phyloP scores from a whole-genome alignment of 805 yeast genomes.

The Candida nonsorbophila region DNA sequence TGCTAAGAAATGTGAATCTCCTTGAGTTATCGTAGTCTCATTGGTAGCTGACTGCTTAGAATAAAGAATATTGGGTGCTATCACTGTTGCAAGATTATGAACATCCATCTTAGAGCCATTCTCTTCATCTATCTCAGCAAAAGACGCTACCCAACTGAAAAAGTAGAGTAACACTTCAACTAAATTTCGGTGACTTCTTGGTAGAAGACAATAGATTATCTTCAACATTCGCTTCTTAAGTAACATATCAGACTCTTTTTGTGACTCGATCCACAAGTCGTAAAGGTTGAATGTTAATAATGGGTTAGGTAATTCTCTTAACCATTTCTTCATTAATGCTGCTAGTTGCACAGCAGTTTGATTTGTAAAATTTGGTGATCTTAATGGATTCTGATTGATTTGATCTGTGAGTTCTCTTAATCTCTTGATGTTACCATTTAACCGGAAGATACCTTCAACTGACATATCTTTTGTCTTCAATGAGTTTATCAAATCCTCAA shows the following conservation, averaged over 20 bases:
- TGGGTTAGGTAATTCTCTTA: constrained; percentile 91
- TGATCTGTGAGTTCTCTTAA: constrained; percentile 66
- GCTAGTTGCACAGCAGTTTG: constrained; percentile 91
- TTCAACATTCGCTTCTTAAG: constrained; percentile 52
- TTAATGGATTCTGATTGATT: constrained; percentile 69
- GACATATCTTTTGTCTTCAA: constrained; percentile 90
- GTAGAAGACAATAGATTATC: constrained; percentile 70
- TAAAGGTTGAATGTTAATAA: constrained; percentile 71
- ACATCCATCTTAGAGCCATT: constrained; percentile 90
- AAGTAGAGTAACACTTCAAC: constrained; percentile 82
- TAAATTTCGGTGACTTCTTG: constrained; percentile 74
- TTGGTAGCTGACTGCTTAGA: constrained; percentile 36
- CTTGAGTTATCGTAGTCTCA: constrained; percentile 18
- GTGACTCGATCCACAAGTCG: constrained; percentile 72
- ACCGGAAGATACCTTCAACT: constrained; percentile 91
- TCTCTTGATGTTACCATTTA: constrained; percentile 89
- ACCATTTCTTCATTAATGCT: constrained; percentile 84
- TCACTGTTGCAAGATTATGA: constrained; percentile 90
- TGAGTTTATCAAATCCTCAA: constrained; percentile 81
- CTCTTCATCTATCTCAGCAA: constrained; percentile 87
- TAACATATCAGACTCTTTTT: constrained; percentile 41
- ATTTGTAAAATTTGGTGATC: constrained; percentile 60
- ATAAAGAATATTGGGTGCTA: constrained; percentile 86
- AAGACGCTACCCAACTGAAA: constrained; percentile 92
- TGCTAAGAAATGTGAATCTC: constrained; percentile 79